Conservation (phyloP, 352 stramenopile species). For the Pythium plurisporium region DNA sequence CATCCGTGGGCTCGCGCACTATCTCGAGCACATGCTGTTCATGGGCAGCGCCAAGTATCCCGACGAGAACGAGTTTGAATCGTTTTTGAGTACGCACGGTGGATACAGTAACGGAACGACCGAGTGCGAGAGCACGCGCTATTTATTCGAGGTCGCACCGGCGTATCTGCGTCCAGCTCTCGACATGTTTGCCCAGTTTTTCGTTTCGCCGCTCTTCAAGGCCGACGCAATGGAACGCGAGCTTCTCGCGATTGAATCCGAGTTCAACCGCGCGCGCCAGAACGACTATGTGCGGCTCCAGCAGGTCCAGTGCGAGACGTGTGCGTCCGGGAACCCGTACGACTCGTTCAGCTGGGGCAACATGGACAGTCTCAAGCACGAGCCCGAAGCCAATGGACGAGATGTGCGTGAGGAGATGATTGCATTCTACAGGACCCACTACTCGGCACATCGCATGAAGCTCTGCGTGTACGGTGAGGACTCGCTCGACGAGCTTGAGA, state of each 20-base stretch:
- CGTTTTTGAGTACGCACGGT: slow-evolving; percentile 66
- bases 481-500: slow-evolving; percentile 33
- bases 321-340: slow-evolving; percentile 20
- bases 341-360: slow-evolving; percentile 66
- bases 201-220: slow-evolving; percentile 67
- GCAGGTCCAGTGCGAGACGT: slow-evolving; percentile 36
- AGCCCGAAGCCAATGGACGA: slow-evolving; percentile 12
- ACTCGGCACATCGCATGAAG: slow-evolving; percentile 43
- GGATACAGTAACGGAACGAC: slow-evolving; percentile 84
- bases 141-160: slow-evolving; percentile 73
- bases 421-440: slow-evolving; percentile 37
- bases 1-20: slow-evolving; percentile 81
- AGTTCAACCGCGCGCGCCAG: slow-evolving; percentile 44
- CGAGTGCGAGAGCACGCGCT: slow-evolving; percentile 80
- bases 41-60: slow-evolving; percentile 89
- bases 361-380: slow-evolving; percentile 28
- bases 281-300: slow-evolving; percentile 40
- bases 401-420: slow-evolving; percentile 32
- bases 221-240: slow-evolving; percentile 51
- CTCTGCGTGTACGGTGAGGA: slow-evolving; percentile 35
- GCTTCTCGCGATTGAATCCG: slow-evolving; percentile 55
- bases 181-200: slow-evolving; percentile 89
- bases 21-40: slow-evolving; percentile 96
- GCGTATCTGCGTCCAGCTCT: slow-evolving; percentile 32
- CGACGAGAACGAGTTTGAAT: slow-evolving; percentile 84